Percentiles rank a stretch among this genome's conserved stretches.
phyloP scores from a whole-genome alignment of 2,329 filamentous ascomycete genomes.

The Monosporascus cannonballus region DNA sequence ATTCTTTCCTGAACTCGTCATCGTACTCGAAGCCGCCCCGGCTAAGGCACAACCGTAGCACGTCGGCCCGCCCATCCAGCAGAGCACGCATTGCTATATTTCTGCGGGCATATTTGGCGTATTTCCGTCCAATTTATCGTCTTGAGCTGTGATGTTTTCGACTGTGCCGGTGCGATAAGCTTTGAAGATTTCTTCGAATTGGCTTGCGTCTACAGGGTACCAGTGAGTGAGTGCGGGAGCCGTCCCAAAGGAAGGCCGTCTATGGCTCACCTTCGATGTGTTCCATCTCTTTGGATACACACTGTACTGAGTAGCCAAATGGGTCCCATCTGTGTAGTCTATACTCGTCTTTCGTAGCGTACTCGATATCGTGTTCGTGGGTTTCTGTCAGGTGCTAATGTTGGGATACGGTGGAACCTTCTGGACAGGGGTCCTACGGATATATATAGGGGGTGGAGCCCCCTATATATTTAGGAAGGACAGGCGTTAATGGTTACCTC shows the following conservation, averaged over 20 bases:
- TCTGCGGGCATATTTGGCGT: not conserved
- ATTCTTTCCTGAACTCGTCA: not conserved
- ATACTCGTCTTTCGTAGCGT: not conserved
- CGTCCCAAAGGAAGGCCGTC: not conserved
- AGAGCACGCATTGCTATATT: not conserved
- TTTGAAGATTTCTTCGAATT: slow-evolving; percentile 1
- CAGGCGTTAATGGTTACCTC: too few relatives aligned
- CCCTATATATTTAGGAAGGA: too few relatives aligned
- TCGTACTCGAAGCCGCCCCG: not conserved
- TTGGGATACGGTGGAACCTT: too few relatives aligned
- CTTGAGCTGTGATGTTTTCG: not conserved
- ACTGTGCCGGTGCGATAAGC: not conserved
- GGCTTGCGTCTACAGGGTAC: not conserved
- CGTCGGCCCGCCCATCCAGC: not conserved
- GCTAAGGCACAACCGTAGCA: not conserved
- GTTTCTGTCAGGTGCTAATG: too few relatives aligned
- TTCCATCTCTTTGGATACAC: not conserved
- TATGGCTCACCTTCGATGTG: not conserved
- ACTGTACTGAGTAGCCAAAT: not conserved
- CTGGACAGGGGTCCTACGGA: too few relatives aligned
- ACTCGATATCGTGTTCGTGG: not conserved
- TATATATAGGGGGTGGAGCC: too few relatives aligned
- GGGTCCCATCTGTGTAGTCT: not conserved
- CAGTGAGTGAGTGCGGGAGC: not conserved
- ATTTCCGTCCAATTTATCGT: not conserved